Evolutionary conservation across 805 yeast species (phyloP), one percentile per base, ranked within the genome.

Genomic region (Kluyveromyces wickerhamii): DNA sequence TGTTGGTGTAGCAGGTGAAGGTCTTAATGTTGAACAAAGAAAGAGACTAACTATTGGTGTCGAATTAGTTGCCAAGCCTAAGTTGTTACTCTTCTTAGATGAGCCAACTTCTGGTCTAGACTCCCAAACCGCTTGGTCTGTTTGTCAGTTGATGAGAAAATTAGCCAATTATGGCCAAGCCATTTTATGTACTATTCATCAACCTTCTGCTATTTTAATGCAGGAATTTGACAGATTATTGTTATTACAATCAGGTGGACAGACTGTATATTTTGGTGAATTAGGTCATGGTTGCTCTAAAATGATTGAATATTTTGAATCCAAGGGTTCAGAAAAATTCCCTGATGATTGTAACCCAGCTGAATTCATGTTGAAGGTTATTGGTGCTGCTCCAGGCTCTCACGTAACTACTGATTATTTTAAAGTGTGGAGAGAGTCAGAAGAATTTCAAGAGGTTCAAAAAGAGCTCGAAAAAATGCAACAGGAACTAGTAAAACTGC

Each of bases 341-440:
- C 56, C 56, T 4, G 50, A 52, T 11, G 54, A 49, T 9, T 83
- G 74, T 35, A 78, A 78, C 43, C 84, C 85, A 2, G 85, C 84
- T 6, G 85, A 77, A 52, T 78, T 77, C 61, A 73, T 77, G 56
- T 54, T 78, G 38, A 79, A 76, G 39, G 73, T 70, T 15, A 75
- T 80, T 53, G 86, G 86, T 23, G 85, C 86, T 15, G 86, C 83
- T 44, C 83, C 86, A 2, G 77, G 82, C 13, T 76, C 83, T 1
- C 47, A 58, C 23, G 69, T 66, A 7, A 49, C 60, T 10, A 65
- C 60, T 18, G 73, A 79, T 21, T 80, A 79, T 74, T 59, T 62
- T 48, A 67, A 72, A 13, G 65, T 67, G 4, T 79, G 88, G 75
- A 53, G 49, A 38, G 57, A 57, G 33, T 69, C 74, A 5, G 33